phyloP scores from a whole-genome alignment of 306 rosid species.

The Benincasa hispida region DNA sequence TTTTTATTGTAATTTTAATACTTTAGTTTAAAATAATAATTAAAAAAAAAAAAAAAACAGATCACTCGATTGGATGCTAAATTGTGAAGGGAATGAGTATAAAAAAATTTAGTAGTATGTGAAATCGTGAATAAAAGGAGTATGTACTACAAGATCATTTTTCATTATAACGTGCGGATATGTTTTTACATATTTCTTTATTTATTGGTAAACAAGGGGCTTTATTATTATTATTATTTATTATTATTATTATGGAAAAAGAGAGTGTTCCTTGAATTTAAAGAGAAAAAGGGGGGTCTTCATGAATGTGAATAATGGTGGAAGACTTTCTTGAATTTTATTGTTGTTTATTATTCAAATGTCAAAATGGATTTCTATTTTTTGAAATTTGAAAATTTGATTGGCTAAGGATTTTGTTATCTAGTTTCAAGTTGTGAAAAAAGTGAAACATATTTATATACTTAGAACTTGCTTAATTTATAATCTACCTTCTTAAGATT shows the following conservation, averaged over 20 bases:
- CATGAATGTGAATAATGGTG: slow-evolving; percentile 2
- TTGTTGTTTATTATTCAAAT: background rate
- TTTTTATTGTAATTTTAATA: too few species aligned
- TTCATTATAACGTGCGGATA: too few species aligned
- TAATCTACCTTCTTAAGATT: too few species aligned
- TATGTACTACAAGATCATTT: too few species aligned
- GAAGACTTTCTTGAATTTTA: background rate
- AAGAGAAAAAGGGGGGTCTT: background rate
- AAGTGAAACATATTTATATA: too few species aligned
- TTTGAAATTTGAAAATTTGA: background rate
- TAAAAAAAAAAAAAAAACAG: background rate
- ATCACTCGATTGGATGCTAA: background rate
- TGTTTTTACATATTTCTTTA: too few species aligned
- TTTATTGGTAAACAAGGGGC: too few species aligned
- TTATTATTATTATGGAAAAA: background rate
- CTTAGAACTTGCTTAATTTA: too few species aligned
- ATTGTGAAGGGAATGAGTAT: background rate
- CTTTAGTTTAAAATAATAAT: too few species aligned
- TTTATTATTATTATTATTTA: background rate
- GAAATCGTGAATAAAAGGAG: too few species aligned
- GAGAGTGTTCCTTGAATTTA: background rate
- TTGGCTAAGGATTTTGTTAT: too few species aligned
- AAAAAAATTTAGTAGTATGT: background rate
- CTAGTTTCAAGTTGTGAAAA: too few species aligned
- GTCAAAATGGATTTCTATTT: background rate